These are phyloP conservation scores for Sporothrix pseudoabietina DNA, from an alignment of 2,329 filamentous ascomycete species.

Conservation along the genomic window DNA sequence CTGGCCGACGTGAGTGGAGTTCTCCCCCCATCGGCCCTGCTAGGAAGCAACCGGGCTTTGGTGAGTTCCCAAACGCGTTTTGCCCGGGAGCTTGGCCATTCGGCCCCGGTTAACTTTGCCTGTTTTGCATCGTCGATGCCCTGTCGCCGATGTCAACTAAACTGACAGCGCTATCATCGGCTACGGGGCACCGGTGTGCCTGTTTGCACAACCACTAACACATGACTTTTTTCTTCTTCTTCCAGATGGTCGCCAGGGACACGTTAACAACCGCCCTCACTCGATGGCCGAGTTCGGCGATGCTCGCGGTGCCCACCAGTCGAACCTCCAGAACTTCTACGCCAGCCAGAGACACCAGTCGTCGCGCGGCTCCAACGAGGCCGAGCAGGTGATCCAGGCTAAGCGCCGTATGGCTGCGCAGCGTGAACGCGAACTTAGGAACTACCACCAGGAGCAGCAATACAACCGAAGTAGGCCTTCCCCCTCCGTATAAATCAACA, in stretches of 20 bases:
- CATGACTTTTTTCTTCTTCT: slow-evolving; percentile 26
- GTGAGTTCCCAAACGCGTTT: slow-evolving; percentile 48
- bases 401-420: slow-evolving; percentile 99
- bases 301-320: slow-evolving; percentile 67
- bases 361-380: slow-evolving; percentile 81
- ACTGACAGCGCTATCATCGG: background rate
- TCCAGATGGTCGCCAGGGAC: slow-evolving; percentile 70
- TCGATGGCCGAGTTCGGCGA: slow-evolving; percentile 82
- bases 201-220: slow-evolving; percentile 19
- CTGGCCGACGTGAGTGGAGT: slow-evolving; percentile 78
- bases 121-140: background rate
- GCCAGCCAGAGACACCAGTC: slow-evolving; percentile 88
- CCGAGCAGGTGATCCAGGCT: slow-evolving; percentile 98
- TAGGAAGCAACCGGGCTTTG: slow-evolving; percentile 60
- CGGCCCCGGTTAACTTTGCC: background rate
- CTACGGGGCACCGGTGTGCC: background rate
- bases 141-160: slow-evolving; percentile 24
- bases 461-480: slow-evolving; percentile 97
- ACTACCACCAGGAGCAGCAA: slow-evolving; percentile 99
- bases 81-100: slow-evolving; percentile 37
- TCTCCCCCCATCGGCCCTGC: slow-evolving; percentile 58
- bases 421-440: slow-evolving; percentile 97
- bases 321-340: slow-evolving; percentile 91
- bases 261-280: slow-evolving; percentile 71
- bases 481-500: slow-evolving; percentile 68